Percentiles rank a stretch among this genome's conserved stretches.
Evolutionary conservation across 306 rosid genomes (phyloP).

Genomic region (Cicer arietinum): DNA sequence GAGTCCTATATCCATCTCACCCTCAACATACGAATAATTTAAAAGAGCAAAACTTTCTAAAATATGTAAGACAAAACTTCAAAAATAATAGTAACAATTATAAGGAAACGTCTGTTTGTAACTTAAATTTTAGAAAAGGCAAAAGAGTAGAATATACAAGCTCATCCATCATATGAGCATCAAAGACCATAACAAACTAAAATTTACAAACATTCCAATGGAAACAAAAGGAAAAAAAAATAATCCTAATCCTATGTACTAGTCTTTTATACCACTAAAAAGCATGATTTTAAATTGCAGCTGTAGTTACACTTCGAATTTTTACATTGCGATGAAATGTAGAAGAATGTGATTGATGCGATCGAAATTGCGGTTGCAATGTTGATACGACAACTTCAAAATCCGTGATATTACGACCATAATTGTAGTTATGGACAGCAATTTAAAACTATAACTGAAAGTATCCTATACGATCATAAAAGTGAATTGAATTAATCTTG

Average conservation of each 20-base stretch:
- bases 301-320: too few species aligned
- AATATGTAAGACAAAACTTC: conserved; percentile 14
- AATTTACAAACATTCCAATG: conserved; percentile 16
- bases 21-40: conserved; percentile 1
- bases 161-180: conserved; percentile 27
- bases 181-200: conserved; percentile 36
- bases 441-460: not conserved
- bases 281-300: not conserved
- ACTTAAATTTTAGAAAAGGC: conserved; percentile 7
- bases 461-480: not conserved
- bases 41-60: conserved; percentile 2
- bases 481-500: conserved; percentile 47
- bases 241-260: not conserved
- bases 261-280: too few species aligned
- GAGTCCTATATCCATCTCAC: not conserved
- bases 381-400: not conserved
- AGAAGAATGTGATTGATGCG: too few species aligned
- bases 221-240: not conserved
- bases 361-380: not conserved
- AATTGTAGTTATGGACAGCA: not conserved
- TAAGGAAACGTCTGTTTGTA: not conserved
- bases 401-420: not conserved
- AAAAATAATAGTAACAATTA: not conserved
- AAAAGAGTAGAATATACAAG: conserved; percentile 43
- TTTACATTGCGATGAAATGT: too few species aligned